Percentiles rank a stretch among this genome's conserved stretches.
Conservation (phyloP, 2,329 filamentous ascomycete genomes). For the Thelonectria discophora region DNA sequence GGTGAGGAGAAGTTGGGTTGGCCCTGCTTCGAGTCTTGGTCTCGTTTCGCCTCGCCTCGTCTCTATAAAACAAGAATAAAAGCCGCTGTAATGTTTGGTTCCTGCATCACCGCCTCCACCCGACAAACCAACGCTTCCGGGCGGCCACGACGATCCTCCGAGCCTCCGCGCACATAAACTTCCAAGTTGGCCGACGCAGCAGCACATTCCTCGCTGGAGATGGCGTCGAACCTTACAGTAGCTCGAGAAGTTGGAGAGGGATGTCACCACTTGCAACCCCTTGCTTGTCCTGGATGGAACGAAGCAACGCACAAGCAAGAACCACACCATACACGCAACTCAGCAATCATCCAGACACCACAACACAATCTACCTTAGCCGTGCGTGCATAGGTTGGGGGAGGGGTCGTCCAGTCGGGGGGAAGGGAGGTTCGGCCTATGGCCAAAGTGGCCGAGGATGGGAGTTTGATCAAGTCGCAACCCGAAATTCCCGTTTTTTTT, state of each 20-base stretch:
- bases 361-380: conserved; percentile 12
- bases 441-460: conserved; percentile 15
- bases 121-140: background rate
- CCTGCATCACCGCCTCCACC: conserved; percentile 10
- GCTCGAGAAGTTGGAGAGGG: conserved; percentile 12
- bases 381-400: conserved; percentile 24
- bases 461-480: conserved; percentile 29
- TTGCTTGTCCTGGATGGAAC: background rate
- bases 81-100: background rate
- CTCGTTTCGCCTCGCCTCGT: background rate
- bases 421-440: conserved; percentile 14
- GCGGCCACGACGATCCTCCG: conserved; percentile 7
- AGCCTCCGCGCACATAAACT: background rate
- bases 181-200: conserved; percentile 3
- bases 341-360: conserved; percentile 19
- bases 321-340: conserved; percentile 25
- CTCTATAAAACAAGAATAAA: background rate
- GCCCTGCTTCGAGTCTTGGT: background rate
- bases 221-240: conserved; percentile 28
- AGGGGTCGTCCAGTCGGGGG: conserved; percentile 26
- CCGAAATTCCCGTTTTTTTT: conserved; percentile 30
- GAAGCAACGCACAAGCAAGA: conserved; percentile 21
- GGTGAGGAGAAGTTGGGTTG: no score
- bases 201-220: conserved; percentile 10
- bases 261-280: conserved; percentile 10